Conservation (phyloP, 164 flowering plant genomes). For the Vitis rotundifolia region DNA sequence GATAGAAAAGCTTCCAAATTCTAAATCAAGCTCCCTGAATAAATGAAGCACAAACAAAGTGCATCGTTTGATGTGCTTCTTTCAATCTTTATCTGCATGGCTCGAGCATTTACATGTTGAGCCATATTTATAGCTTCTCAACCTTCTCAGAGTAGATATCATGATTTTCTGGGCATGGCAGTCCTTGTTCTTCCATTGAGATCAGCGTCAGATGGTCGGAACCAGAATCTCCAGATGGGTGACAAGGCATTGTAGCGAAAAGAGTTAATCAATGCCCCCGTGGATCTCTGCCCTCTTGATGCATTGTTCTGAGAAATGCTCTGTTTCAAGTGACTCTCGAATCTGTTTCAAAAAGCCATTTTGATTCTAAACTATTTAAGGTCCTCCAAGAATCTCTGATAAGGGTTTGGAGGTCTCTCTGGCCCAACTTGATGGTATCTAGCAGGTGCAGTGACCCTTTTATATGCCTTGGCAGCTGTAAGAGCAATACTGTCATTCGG, state of each 20-base stretch:
- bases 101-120: no score
- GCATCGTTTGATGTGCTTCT: no score
- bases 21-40: constrained; percentile 92
- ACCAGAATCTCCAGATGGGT: constrained; percentile 23
- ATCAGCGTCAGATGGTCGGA: constrained; percentile 13
- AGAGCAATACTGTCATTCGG: constrained; percentile 31
- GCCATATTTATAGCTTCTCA: not conserved
- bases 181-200: constrained; percentile 15
- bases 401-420: no score
- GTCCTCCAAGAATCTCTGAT: constrained; percentile 1
- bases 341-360: constrained; percentile 65
- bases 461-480: constrained; percentile 29
- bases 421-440: constrained; percentile 15
- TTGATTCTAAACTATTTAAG: not conserved
- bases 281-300: constrained; percentile 27
- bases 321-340: constrained; percentile 56
- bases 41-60: constrained; percentile 15
- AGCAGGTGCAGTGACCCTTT: constrained; percentile 6
- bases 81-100: no score
- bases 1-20: constrained; percentile 86
- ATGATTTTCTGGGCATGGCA: constrained; percentile 17
- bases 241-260: constrained; percentile 39
- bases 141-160: constrained; percentile 21
- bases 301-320: constrained; percentile 32
- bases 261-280: constrained; percentile 53